Conservation (phyloP, 2,329 filamentous ascomycete species). For the Incumbomyces delicatus region DNA sequence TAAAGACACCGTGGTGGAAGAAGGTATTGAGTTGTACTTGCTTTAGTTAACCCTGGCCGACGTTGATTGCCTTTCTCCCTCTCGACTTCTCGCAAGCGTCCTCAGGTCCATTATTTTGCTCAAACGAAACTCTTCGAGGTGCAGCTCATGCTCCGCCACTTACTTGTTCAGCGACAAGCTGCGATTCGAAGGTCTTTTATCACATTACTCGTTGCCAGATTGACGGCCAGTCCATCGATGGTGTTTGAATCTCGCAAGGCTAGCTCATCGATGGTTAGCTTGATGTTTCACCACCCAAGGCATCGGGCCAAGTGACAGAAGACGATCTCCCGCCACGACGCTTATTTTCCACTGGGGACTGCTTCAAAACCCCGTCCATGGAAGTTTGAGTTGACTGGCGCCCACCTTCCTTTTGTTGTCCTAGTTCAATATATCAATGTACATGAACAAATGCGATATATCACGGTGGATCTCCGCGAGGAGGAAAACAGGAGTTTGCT, state of each 20-base stretch:
- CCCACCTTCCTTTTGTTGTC: background rate
- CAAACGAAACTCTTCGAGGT: background rate
- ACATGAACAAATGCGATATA: background rate
- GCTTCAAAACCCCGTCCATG: too few relatives aligned
- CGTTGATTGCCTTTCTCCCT: too few relatives aligned
- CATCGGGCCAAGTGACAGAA: background rate
- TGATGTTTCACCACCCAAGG: background rate
- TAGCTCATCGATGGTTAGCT: background rate
- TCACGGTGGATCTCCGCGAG: background rate
- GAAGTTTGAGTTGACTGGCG: background rate
- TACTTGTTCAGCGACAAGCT: too few relatives aligned
- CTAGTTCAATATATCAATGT: background rate
- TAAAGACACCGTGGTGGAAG: slow-evolving; percentile 18
- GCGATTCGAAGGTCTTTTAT: too few relatives aligned
- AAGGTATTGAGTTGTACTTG: slow-evolving; percentile 16
- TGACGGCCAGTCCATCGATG: too few relatives aligned
- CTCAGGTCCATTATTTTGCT: too few relatives aligned
- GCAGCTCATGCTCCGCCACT: background rate
- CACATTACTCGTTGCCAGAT: background rate
- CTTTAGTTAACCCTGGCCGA: slow-evolving; percentile 18
- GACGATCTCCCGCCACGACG: background rate
- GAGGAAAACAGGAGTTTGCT: background rate
- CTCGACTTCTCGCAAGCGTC: too few relatives aligned
- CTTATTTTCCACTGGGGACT: too few relatives aligned
- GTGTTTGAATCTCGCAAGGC: background rate